Percentiles rank a stretch among this genome's conserved stretches.
These are phyloP conservation scores for Cymodocea nodosa DNA, from an alignment of 116 monocot species.

Conservation along the genomic window DNA sequence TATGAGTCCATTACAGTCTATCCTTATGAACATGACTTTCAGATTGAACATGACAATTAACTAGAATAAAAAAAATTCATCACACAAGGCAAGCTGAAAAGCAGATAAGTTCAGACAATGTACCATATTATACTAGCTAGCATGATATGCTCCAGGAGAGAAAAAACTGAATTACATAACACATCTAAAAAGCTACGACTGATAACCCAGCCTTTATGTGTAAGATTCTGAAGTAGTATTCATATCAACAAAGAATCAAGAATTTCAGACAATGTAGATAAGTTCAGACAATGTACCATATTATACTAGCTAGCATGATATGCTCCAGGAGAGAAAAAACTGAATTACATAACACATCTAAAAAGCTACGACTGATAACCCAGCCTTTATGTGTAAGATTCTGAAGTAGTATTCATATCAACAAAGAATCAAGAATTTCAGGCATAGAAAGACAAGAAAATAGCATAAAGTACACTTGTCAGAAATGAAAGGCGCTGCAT, in stretches of 20 bases:
- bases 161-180: not conserved
- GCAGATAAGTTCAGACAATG: too few relatives aligned
- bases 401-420: not conserved
- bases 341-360: not conserved
- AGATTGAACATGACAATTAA: too few relatives aligned
- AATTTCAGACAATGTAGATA: not conserved
- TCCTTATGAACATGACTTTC: too few relatives aligned
- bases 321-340: not conserved
- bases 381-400: not conserved
- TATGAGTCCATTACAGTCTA: too few relatives aligned
- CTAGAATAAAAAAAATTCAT: too few relatives aligned
- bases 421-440: not conserved
- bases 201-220: not conserved
- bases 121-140: too few relatives aligned
- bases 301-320: not conserved
- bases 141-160: not conserved
- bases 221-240: not conserved
- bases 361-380: not conserved
- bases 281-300: too few relatives aligned
- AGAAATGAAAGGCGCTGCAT: not conserved
- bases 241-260: not conserved
- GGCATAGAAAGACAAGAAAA: not conserved
- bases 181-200: not conserved
- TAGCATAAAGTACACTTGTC: not conserved
- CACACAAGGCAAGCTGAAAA: too few relatives aligned